Conservation (phyloP, 2,329 filamentous ascomycete genomes). For the Metarhizium robertsii region DNA sequence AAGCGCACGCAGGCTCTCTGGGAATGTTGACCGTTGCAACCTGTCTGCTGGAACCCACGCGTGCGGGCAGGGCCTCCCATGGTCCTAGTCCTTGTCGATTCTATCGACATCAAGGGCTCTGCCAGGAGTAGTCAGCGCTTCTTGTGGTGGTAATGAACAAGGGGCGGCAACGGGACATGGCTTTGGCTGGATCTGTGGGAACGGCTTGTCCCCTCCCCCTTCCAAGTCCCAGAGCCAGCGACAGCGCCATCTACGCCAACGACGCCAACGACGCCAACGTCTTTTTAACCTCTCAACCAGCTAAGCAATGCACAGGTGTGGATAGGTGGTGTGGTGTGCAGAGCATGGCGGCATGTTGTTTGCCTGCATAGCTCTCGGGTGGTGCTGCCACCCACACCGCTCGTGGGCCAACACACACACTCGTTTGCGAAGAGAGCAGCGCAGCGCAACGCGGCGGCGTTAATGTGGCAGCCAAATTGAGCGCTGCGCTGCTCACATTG, state of each 20-base stretch:
- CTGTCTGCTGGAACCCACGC: slow-evolving; percentile 4
- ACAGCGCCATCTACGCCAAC: neutral
- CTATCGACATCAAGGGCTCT: slow-evolving; percentile 1
- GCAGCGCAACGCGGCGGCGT: neutral
- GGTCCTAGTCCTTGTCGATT: slow-evolving; percentile 5
- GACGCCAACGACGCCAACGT: neutral
- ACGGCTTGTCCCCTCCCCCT: slow-evolving; percentile 1
- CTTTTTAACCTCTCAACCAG: neutral
- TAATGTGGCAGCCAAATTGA: slow-evolving; percentile 2
- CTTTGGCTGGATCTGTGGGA: slow-evolving; percentile 4
- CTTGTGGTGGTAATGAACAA: slow-evolving; percentile 2
- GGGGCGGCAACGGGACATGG: slow-evolving; percentile 9
- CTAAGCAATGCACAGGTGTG: neutral
- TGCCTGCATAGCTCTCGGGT: neutral
- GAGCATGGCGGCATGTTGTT: neutral
- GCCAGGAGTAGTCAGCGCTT: slow-evolving; percentile 1
- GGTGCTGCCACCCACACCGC: slow-evolving; percentile 20
- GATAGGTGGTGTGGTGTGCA: neutral
- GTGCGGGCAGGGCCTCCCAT: slow-evolving; percentile 3
- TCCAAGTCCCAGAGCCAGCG: neutral
- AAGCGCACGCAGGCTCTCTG: neutral
- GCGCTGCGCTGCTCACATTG: neutral
- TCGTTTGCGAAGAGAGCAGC: neutral
- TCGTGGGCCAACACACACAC: slow-evolving; percentile 11
- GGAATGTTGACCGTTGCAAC: neutral